These are phyloP conservation scores for Cercospora zeina DNA, from an alignment of 2,329 filamentous ascomycete species.

Conservation along the genomic window DNA sequence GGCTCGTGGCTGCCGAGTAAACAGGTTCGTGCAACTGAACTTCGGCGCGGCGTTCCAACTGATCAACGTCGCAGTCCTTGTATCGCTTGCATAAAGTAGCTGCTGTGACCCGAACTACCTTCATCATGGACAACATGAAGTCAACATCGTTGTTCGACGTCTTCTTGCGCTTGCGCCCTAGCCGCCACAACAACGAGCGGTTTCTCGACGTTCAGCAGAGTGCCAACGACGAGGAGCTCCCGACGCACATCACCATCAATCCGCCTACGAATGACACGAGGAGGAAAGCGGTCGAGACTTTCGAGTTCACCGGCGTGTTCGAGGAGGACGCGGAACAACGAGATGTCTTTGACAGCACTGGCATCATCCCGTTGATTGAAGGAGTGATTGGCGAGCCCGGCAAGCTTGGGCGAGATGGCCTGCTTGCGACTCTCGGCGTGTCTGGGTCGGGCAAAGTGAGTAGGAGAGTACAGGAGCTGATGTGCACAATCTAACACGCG, in stretches of 20 bases:
- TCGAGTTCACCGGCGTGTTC: conserved; percentile 91
- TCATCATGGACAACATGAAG: conserved; percentile 33
- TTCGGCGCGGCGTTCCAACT: conserved; percentile 9
- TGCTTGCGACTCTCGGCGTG: conserved; percentile 88
- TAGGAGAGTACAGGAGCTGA: not conserved
- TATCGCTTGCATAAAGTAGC: conserved; percentile 19
- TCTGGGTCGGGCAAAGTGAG: conserved; percentile 92
- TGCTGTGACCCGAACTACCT: conserved; percentile 10
- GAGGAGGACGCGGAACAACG: conserved; percentile 81
- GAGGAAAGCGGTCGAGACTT: conserved; percentile 86
- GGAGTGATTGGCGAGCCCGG: conserved; percentile 74
- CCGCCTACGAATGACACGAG: conserved; percentile 76
- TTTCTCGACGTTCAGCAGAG: conserved; percentile 74
- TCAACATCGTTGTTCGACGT: conserved; percentile 74
- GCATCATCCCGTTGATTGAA: conserved; percentile 72
- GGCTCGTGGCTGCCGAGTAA: not conserved
- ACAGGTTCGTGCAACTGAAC: conserved; percentile 6
- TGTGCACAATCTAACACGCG: conserved; percentile 15
- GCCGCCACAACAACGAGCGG: conserved; percentile 55
- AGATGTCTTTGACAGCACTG: conserved; percentile 80
- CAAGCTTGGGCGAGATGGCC: conserved; percentile 79
- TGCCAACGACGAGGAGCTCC: conserved; percentile 40
- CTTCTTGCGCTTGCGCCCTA: conserved; percentile 72
- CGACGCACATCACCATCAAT: conserved; percentile 55
- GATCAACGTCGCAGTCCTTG: conserved; percentile 16